Evolutionary conservation across 1,284 basidiomycete genomes (phyloP).

Genomic region (Trametes hirsuta): DNA sequence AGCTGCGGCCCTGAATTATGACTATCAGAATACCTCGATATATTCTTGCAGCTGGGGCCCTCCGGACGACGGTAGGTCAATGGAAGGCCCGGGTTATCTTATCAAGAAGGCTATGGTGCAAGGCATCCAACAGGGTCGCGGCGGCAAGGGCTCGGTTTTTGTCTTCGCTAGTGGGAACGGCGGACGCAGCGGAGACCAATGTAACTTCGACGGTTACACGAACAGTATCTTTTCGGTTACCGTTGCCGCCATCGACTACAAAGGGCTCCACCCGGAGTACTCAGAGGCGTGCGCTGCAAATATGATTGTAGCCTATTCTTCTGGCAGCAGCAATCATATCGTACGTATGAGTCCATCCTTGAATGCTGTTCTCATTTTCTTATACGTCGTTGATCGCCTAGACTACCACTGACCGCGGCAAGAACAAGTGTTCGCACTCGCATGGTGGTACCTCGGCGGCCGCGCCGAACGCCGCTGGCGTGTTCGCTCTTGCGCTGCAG

Average conservation of each 20-base stretch:
- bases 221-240: slow-evolving; percentile 98
- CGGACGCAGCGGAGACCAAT: slow-evolving; percentile 90
- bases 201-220: slow-evolving; percentile 99
- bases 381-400: slow-evolving; percentile 36
- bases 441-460: slow-evolving; percentile 99
- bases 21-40: slow-evolving; percentile 90
- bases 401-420: slow-evolving; percentile 95
- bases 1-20: slow-evolving; percentile 93
- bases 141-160: slow-evolving; percentile 91
- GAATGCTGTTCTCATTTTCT: neutral
- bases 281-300: slow-evolving; percentile 98
- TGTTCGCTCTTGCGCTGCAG: slow-evolving; percentile 87
- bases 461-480: slow-evolving; percentile 92
- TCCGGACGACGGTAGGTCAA: slow-evolving; percentile 91
- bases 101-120: slow-evolving; percentile 96
- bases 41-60: slow-evolving; percentile 99
- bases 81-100: slow-evolving; percentile 93
- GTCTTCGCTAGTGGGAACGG: slow-evolving; percentile 99
- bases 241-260: slow-evolving; percentile 91
- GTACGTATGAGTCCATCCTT: slow-evolving; percentile 49
- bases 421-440: slow-evolving; percentile 78
- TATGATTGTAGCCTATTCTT: slow-evolving; percentile 95
- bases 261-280: slow-evolving; percentile 94
- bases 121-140: slow-evolving; percentile 90
- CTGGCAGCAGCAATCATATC: slow-evolving; percentile 92